Conservation (phyloP, 805 yeast species). For the Candida mattraensis region DNA sequence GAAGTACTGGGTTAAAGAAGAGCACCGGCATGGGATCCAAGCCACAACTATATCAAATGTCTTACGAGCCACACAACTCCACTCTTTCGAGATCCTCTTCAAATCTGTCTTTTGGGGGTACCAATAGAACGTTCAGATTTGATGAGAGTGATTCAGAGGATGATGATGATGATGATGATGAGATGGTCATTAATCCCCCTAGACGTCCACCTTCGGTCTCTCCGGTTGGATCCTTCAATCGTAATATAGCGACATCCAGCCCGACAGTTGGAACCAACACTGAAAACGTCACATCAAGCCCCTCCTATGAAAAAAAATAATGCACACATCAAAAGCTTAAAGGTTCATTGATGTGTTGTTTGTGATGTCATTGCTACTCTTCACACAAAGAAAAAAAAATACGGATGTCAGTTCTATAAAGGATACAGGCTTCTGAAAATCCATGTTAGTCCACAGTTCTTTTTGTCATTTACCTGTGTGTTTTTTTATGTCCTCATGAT, state of each 20-base stretch:
- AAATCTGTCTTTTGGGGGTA: constrained; percentile 7
- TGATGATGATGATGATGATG: constrained; percentile 32
- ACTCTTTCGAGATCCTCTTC: constrained; percentile 10
- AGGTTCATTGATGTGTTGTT: no score
- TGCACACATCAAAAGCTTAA: no score
- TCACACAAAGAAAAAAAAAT: not conserved
- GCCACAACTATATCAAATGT: constrained; percentile 30
- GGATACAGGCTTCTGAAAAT: not conserved
- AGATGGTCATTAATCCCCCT: constrained; percentile 21
- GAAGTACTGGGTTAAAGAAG: constrained; percentile 28
- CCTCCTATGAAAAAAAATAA: no score
- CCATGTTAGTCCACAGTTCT: not conserved
- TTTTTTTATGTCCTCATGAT: no score
- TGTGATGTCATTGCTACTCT: no score
- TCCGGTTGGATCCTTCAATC: constrained; percentile 8
- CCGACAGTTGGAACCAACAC: constrained; percentile 16
- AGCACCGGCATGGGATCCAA: constrained; percentile 32
- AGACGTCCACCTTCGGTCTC: constrained; percentile 11
- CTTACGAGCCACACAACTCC: constrained; percentile 31
- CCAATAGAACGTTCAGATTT: constrained; percentile 36
- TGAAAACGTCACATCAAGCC: constrained; percentile 11
- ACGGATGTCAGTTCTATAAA: not conserved
- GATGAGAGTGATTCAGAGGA: constrained; percentile 33
- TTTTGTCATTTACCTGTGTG: not conserved
- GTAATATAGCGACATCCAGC: constrained; percentile 5